These are phyloP conservation scores for Venturia pyrina DNA, from an alignment of 2,329 filamentous ascomycete species.

Conservation along the genomic window DNA sequence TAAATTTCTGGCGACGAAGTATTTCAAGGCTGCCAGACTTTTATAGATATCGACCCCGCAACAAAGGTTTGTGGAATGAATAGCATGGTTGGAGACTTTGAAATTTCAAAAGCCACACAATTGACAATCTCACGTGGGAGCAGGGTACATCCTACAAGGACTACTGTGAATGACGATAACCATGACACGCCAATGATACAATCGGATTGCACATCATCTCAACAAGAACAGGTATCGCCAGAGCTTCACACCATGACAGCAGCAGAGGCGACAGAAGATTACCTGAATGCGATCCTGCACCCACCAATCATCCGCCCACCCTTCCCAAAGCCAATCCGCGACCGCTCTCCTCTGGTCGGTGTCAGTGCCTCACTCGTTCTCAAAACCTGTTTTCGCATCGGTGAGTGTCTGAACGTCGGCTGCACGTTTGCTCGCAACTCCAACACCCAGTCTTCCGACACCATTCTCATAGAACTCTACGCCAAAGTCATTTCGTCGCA, in stretches of 20 bases:
- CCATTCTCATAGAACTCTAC: constrained; percentile 50
- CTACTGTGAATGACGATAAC: background rate
- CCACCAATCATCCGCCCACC: constrained; percentile 36
- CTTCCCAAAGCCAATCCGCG: constrained; percentile 40
- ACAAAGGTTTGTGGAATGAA: no score
- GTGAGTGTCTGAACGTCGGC: constrained; percentile 47
- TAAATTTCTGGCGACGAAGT: no score
- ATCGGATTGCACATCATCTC: background rate
- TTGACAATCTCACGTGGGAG: background rate
- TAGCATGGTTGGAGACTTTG: no score
- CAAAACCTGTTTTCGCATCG: constrained; percentile 54
- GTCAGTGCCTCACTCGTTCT: constrained; percentile 38
- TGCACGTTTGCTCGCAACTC: constrained; percentile 33
- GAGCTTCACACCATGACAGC: background rate
- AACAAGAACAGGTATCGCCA: background rate
- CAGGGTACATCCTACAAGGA: background rate
- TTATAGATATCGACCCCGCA: no score
- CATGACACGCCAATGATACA: background rate
- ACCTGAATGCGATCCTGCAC: background rate
- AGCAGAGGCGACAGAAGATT: constrained; percentile 2
- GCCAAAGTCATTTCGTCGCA: constrained; percentile 49
- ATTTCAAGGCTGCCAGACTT: no score
- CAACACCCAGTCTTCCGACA: constrained; percentile 38
- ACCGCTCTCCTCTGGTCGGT: constrained; percentile 46
- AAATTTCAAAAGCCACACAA: no score